phyloP scores from a whole-genome alignment of 164 flowering plant genomes.

The Warburgia ugandensis region DNA sequence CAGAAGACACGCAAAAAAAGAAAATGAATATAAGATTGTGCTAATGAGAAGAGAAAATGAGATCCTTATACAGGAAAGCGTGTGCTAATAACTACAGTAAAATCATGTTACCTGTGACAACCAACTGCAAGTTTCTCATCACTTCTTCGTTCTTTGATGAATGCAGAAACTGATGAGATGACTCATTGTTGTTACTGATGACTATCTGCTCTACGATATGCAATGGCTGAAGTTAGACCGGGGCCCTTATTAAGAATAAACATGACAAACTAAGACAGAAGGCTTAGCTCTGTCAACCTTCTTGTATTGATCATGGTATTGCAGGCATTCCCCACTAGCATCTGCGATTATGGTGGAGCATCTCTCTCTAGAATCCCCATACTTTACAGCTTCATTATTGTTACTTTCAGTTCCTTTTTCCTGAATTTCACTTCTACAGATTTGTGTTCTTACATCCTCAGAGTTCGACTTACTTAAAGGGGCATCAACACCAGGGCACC shows the following conservation, averaged over 20 bases:
- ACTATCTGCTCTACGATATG: conserved; percentile 21
- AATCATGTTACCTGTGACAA: conserved; percentile 14
- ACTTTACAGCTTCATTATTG: conserved; percentile 6
- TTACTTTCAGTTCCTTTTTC: conserved; percentile 6
- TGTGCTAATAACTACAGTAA: background rate
- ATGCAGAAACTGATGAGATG: conserved; percentile 6
- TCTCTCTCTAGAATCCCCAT: conserved; percentile 8
- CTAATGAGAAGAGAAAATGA: too few relatives aligned
- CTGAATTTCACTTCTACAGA: conserved; percentile 4
- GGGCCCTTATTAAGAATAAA: conserved; percentile 3
- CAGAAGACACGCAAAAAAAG: too few relatives aligned
- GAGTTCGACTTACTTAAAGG: conserved; percentile 7
- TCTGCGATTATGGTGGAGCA: conserved; percentile 9
- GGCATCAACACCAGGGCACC: conserved; percentile 1
- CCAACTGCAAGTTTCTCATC: conserved; percentile 11
- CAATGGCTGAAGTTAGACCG: conserved; percentile 19
- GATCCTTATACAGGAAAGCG: too few relatives aligned
- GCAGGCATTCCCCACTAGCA: conserved; percentile 13
- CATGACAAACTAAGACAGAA: conserved; percentile 12
- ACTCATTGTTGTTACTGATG: conserved; percentile 5
- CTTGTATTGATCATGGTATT: conserved; percentile 13
- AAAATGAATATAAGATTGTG: too few relatives aligned
- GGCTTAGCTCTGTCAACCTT: conserved; percentile 16
- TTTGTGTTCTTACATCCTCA: conserved; percentile 2
- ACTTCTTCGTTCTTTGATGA: conserved; percentile 12